Evolutionary conservation across 163 green algal species (phyloP).

Genomic region (Volvox carteri): DNA sequence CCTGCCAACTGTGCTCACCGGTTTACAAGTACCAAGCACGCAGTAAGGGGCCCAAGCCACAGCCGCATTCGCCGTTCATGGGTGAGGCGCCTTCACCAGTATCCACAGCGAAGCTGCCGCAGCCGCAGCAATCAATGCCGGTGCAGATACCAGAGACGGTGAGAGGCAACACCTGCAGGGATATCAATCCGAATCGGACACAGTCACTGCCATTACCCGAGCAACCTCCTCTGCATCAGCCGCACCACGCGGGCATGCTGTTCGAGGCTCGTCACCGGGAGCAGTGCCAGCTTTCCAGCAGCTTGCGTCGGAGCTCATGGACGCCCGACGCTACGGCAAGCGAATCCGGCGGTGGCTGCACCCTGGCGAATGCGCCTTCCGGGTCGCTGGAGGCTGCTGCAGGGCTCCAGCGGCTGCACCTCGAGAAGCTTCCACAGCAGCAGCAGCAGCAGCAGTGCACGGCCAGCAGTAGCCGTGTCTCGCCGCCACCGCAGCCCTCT

Average conservation of each 20-base stretch:
- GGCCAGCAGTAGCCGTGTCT: neutral
- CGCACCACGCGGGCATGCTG: neutral
- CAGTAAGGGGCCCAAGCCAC: neutral
- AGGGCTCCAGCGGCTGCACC: constrained; percentile 61
- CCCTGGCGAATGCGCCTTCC: neutral
- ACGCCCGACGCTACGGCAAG: neutral
- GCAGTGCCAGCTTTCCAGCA: neutral
- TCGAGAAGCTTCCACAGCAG: constrained; percentile 22
- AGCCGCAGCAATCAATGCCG: too few relatives aligned
- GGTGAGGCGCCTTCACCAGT: too few relatives aligned
- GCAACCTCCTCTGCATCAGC: too few relatives aligned
- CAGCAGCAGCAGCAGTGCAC: constrained; percentile 23
- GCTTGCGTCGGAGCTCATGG: neutral
- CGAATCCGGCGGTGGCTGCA: constrained; percentile 21
- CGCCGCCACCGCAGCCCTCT: too few relatives aligned
- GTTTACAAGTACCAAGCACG: constrained; percentile 33
- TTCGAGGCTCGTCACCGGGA: constrained; percentile 36
- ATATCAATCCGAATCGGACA: too few relatives aligned
- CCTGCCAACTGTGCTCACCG: constrained; percentile 29
- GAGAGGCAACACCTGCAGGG: too few relatives aligned
- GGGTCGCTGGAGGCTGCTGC: neutral
- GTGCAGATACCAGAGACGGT: too few relatives aligned
- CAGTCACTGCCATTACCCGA: too few relatives aligned
- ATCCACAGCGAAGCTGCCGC: too few relatives aligned
- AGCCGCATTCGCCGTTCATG: neutral